phyloP scores from a whole-genome alignment of 805 yeast species.

The Ogataea dorogensis region DNA sequence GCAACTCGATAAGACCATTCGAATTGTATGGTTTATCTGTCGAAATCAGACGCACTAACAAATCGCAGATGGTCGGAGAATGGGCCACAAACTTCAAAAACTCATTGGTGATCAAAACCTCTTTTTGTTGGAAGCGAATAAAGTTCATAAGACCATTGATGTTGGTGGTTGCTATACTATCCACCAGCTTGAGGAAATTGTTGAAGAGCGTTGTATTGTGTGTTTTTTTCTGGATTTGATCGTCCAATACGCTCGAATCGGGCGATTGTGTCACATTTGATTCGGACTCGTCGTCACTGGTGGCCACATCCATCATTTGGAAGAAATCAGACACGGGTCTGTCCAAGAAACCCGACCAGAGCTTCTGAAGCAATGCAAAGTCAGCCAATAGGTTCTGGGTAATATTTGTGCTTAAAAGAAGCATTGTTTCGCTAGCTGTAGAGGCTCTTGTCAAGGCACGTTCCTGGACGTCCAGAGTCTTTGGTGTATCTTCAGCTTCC shows the following conservation, averaged over 20 bases:
- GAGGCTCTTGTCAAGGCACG: constrained; percentile 30
- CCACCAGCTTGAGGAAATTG: constrained; percentile 77
- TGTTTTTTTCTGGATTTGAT: constrained; percentile 18
- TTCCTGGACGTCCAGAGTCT: constrained; percentile 17
- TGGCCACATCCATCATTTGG: constrained; percentile 5
- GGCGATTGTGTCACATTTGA: background rate
- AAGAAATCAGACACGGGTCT: constrained; percentile 24
- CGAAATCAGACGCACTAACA: constrained; percentile 79
- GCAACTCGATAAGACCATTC: constrained; percentile 75
- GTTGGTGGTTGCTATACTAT: constrained; percentile 77
- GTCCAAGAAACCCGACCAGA: constrained; percentile 36
- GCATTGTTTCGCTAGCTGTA: constrained; percentile 30
- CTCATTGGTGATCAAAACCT: constrained; percentile 57
- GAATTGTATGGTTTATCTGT: constrained; percentile 88
- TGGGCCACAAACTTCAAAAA: constrained; percentile 74
- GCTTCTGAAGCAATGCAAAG: constrained; percentile 21
- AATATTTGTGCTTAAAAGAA: constrained; percentile 26
- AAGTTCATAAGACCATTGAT: constrained; percentile 74
- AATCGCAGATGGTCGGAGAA: constrained; percentile 88
- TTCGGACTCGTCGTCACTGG: constrained; percentile 19
- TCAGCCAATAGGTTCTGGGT: constrained; percentile 24
- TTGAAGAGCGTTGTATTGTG: constrained; percentile 32
- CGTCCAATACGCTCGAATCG: background rate
- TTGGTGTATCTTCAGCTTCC: constrained; percentile 12
- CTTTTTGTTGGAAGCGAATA: constrained; percentile 45